Base-by-base conservation (phyloP, 306 rosid genomes). In the Senna siamea region DNA sequence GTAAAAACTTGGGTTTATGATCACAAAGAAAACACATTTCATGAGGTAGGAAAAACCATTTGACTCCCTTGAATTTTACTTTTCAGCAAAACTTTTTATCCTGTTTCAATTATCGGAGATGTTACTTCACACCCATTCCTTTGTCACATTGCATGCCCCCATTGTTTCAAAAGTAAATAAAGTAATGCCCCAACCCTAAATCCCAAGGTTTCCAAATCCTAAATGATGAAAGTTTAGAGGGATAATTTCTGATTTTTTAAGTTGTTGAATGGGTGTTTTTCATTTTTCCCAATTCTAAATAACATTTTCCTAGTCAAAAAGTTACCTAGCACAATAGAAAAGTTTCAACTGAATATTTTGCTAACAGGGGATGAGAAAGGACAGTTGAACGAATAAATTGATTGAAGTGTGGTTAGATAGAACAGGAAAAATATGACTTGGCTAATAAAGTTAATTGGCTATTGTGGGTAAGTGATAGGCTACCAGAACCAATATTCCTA, bases 11-110 rank as follows among this genome's bases (percentile, higher is more conserved):
- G 3, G 46, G 40, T 32, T 40, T 61, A 53, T n/a, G 43, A 23
- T 60, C 81, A 50, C 28, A 69, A 14, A 48, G 53, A 41, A 69
- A 58, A 17, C 18, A 22, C 68, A 67, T 44, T 44, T 43, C 17
- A 54, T 23, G 14, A 52, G 51, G n/a, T 40, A 48, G 54, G 20
- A 48, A n/a, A 56, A 11, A 34, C 38, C 62, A 11, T 37, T 26
- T 56, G 9, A 46, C 5, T 12, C 35, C 2, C 62, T 13, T 22
- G 12, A 56, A 9, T 26, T 26, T 23, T 9, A 56, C 64, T 15
- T 20, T 30, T 28, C 17, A 8, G 12, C 11, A 1, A 15, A 68
- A 69, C 22, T 15, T 30, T 5, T 0, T 48, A 5, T n/a, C 18
- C 52, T 13, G 0, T 47, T 14, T 47, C 14, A 0, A 0, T 15